A percentile compares a stretch with the other conserved stretches of the same genome.
phyloP scores from a whole-genome alignment of 2,329 filamentous ascomycete species.

The Fusarium papillatum region DNA sequence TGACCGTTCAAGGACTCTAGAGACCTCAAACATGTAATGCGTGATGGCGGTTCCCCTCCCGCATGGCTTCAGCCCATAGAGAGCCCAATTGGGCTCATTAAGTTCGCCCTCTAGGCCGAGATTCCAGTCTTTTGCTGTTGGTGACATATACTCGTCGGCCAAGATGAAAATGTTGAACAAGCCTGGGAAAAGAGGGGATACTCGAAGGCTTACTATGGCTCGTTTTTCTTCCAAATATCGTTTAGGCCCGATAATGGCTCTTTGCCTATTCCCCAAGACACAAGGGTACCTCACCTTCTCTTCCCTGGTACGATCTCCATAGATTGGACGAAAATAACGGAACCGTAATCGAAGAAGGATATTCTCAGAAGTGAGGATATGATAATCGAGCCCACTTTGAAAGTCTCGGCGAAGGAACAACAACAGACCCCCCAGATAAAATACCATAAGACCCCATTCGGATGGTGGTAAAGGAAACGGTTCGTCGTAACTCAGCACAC shows the following conservation, averaged over 20 bases:
- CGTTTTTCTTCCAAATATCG: background rate
- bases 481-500: background rate
- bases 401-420: background rate
- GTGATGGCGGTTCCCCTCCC: background rate
- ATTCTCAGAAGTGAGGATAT: too few relatives aligned
- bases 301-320: background rate
- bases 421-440: background rate
- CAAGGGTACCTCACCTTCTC: background rate
- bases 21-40: background rate
- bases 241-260: background rate
- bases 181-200: background rate
- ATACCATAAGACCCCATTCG: too few relatives aligned
- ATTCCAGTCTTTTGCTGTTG: background rate
- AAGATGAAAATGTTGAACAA: background rate
- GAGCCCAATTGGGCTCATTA: background rate
- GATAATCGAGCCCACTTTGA: background rate
- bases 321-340: background rate
- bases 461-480: background rate
- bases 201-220: background rate
- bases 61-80: accelerated
- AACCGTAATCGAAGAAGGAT: background rate
- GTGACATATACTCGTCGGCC: background rate
- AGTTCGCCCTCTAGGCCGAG: too few relatives aligned
- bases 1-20: background rate
- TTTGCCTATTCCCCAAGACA: background rate